Evolutionary conservation across 192 early-diverging fungal genomes (phyloP).

Genomic region (Dimargaris verticillata): DNA sequence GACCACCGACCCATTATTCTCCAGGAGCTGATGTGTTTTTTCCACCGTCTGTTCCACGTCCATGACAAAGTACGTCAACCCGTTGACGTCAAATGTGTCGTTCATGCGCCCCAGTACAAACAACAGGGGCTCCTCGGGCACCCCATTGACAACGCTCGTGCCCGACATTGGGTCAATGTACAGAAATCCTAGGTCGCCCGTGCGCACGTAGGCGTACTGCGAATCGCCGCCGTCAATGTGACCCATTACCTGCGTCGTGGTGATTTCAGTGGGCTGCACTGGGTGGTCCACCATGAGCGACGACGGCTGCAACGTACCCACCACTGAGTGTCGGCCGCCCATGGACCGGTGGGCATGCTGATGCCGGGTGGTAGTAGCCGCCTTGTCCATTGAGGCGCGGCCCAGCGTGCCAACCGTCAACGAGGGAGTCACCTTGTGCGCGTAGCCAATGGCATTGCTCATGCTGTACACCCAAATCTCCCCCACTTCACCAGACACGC

Average conservation of each 20-base stretch:
- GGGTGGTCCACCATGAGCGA: too few species aligned
- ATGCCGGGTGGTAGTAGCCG: too few species aligned
- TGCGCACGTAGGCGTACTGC: slow-evolving; percentile 48
- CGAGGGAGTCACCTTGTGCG: not conserved
- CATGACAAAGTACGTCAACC: slow-evolving; percentile 50
- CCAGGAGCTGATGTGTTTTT: slow-evolving; percentile 31
- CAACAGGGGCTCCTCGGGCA: slow-evolving; percentile 47
- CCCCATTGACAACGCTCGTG: slow-evolving; percentile 15
- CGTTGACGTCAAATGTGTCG: slow-evolving; percentile 54
- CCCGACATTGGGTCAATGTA: slow-evolving; percentile 43
- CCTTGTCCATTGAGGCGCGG: not conserved
- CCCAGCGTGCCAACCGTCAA: not conserved
- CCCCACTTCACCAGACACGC: slow-evolving; percentile 51
- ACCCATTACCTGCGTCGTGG: slow-evolving; percentile 14
- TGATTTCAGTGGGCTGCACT: slow-evolving; percentile 9
- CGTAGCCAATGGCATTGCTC: slow-evolving; percentile 21
- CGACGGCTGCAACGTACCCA: too few species aligned
- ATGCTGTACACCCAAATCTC: slow-evolving; percentile 69
- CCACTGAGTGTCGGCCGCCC: too few species aligned
- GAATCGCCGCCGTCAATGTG: slow-evolving; percentile 39
- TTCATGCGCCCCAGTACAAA: slow-evolving; percentile 58
- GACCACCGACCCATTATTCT: slow-evolving; percentile 18
- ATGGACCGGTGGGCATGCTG: too few species aligned
- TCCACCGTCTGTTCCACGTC: slow-evolving; percentile 65
- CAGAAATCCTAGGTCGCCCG: slow-evolving; percentile 70